Conservation (phyloP, 2,329 filamentous ascomycete genomes). For the Talaromyces albobiverticillius region DNA sequence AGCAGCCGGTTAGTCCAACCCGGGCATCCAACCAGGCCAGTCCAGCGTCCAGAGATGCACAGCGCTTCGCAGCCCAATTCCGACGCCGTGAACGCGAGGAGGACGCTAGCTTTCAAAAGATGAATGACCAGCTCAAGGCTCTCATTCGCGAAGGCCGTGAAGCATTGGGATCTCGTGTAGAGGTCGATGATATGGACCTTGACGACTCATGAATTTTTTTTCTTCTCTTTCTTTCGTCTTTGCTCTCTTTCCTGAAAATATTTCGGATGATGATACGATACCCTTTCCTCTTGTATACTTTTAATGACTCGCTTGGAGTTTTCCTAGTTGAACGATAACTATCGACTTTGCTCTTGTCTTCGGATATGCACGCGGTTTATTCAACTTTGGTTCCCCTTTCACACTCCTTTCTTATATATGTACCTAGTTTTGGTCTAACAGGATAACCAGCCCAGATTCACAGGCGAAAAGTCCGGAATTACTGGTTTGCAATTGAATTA, state of each 20-base stretch:
- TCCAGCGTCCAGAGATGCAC: constrained; percentile 58
- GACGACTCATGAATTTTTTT: constrained; percentile 22
- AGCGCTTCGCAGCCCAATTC: constrained; percentile 68
- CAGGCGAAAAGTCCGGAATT: not conserved
- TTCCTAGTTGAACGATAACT: not conserved
- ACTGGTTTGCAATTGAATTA: not conserved
- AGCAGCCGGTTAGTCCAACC: constrained; percentile 24
- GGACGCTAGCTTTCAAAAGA: constrained; percentile 72
- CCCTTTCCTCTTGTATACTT: not conserved
- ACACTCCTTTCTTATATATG: not conserved
- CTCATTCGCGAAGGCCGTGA: constrained; percentile 89
- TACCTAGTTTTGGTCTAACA: not conserved
- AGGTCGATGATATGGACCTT: constrained; percentile 53
- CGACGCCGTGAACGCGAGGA: constrained; percentile 72
- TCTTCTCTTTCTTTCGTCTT: not conserved
- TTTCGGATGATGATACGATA: constrained; percentile 9
- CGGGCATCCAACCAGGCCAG: constrained; percentile 23
- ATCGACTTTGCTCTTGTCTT: not conserved
- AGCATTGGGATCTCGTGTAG: constrained; percentile 72
- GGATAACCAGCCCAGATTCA: not conserved
- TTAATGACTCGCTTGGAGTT: not conserved
- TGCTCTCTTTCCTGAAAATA: not conserved
- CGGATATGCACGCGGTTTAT: not conserved
- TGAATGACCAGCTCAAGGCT: constrained; percentile 75
- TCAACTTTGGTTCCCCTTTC: not conserved